phyloP scores from a whole-genome alignment of 352 stramenopile species.

The Phytophthora fragariae region DNA sequence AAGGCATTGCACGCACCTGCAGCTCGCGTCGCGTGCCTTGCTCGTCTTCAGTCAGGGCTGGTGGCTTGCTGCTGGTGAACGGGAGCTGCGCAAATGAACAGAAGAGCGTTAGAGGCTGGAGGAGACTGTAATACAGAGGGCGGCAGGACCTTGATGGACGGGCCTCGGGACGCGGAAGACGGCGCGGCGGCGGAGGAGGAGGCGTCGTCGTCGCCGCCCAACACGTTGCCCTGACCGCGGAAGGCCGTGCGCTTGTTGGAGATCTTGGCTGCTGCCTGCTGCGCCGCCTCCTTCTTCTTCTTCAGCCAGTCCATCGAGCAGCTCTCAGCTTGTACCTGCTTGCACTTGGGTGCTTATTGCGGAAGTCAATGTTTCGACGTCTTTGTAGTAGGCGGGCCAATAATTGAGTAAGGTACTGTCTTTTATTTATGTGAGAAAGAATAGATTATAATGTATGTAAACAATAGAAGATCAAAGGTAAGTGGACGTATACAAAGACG shows the following conservation, averaged over 20 bases:
- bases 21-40: constrained; percentile 61
- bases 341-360: too few relatives aligned
- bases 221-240: constrained; percentile 70
- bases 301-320: constrained; percentile 76
- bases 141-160: constrained; percentile 39
- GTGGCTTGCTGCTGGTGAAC: constrained; percentile 53
- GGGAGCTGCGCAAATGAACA: constrained; percentile 24
- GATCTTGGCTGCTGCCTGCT: constrained; percentile 76
- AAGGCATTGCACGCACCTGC: constrained; percentile 46
- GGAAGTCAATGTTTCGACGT: too few relatives aligned
- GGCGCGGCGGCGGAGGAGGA: constrained; percentile 7
- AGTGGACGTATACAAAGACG: not conserved
- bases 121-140: not conserved
- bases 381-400: too few relatives aligned
- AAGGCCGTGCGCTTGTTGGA: constrained; percentile 76
- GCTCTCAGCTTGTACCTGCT: not conserved
- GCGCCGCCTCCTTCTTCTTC: constrained; percentile 84
- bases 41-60: constrained; percentile 59
- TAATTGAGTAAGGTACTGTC: too few relatives aligned
- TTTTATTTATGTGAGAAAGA: too few relatives aligned
- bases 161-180: constrained; percentile 3
- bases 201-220: constrained; percentile 45
- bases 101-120: too few relatives aligned
- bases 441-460: too few relatives aligned
- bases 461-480: not conserved